Conservation (phyloP, 805 yeast species). For the Candida easanensis region DNA sequence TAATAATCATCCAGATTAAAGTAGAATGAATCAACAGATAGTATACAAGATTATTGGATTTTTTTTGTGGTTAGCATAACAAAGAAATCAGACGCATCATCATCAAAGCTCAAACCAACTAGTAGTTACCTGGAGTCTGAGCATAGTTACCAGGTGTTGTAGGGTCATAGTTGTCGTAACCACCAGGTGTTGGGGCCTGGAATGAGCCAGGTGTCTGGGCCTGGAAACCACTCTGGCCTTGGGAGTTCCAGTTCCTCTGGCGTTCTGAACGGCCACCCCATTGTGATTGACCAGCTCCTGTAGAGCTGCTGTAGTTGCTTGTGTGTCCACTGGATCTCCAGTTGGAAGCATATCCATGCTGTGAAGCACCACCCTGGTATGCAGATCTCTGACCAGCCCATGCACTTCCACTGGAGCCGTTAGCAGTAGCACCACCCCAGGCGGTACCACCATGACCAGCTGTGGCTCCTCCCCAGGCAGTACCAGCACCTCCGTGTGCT, state of each 20-base stretch:
- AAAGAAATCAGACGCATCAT: too few species aligned
- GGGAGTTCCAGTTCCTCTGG: background rate
- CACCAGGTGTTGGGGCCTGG: slow-evolving; percentile 1
- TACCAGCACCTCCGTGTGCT: slow-evolving; percentile 19
- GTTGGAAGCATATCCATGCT: background rate
- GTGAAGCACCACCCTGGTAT: background rate
- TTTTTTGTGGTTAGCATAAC: too few species aligned
- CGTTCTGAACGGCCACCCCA: background rate
- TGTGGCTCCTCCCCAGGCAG: slow-evolving; percentile 10
- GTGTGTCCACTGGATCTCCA: background rate
- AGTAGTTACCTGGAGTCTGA: background rate
- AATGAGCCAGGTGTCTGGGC: background rate
- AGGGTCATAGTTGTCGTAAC: background rate
- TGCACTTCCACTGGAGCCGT: background rate
- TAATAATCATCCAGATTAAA: too few species aligned
- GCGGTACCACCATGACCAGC: slow-evolving; percentile 7
- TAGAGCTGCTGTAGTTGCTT: background rate
- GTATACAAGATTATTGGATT: too few species aligned
- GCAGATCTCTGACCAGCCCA: background rate
- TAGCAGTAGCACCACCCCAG: slow-evolving; percentile 9
- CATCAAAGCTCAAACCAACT: too few species aligned
- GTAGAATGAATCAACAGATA: too few species aligned
- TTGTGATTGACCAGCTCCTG: background rate
- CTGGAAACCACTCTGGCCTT: too few species aligned
- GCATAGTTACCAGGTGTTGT: background rate